Conservation (phyloP, 441 rosid species). For the Daphne laureola region DNA sequence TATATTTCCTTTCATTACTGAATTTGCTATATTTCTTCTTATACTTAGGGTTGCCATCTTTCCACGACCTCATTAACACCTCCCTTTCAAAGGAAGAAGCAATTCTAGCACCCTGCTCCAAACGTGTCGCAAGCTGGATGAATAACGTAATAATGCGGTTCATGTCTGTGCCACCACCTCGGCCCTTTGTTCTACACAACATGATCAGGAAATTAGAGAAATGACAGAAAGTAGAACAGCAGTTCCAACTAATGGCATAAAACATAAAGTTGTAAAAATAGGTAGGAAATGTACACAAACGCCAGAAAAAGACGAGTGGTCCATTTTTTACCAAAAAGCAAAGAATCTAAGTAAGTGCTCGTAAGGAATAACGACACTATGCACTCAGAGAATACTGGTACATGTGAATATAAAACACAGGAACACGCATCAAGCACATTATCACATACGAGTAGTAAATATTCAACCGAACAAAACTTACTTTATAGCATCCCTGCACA, state of each 20-base stretch:
- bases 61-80: constrained; percentile 77
- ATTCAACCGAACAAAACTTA: constrained; percentile 27
- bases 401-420: too few species aligned
- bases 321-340: too few species aligned
- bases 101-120: constrained; percentile 76
- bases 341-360: too few species aligned
- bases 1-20: constrained; percentile 56
- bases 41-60: constrained; percentile 63
- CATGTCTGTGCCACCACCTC: constrained; percentile 76
- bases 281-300: not conserved
- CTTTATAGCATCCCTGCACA: constrained; percentile 99
- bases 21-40: constrained; percentile 51
- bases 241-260: not conserved
- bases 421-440: too few species aligned
- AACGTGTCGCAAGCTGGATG: constrained; percentile 84
- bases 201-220: constrained; percentile 15
- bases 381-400: too few species aligned
- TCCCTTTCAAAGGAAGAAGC: constrained; percentile 71
- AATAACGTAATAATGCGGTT: constrained; percentile 62
- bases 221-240: constrained; percentile 9
- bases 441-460: too few species aligned
- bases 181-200: constrained; percentile 65
- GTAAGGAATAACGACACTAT: too few species aligned
- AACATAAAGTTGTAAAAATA: not conserved
- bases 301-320: too few species aligned